Percentiles rank a stretch among this genome's conserved stretches.
phyloP scores from a whole-genome alignment of 768 basidiomycete genomes.

The Megacollybia marginata region DNA sequence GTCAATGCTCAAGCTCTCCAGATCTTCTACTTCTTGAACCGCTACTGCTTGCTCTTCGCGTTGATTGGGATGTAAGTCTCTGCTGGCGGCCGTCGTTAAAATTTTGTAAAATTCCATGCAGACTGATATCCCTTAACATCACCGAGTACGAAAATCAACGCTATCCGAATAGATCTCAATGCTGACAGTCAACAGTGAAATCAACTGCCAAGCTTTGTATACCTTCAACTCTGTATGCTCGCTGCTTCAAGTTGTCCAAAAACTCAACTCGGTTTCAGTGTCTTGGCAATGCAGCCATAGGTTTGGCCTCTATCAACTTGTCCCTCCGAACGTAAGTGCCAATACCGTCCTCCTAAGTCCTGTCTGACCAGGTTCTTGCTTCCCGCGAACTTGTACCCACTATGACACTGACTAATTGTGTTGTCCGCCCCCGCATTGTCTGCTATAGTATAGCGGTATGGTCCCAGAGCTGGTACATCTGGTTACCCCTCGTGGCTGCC shows the following conservation, averaged over 20 bases:
- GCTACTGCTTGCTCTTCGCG: constrained; percentile 59
- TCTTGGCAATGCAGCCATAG: constrained; percentile 60
- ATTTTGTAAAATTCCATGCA: too few species aligned
- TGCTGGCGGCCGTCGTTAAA: too few species aligned
- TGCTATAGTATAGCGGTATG: constrained; percentile 59
- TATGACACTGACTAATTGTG: too few species aligned
- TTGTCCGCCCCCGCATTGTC: neutral
- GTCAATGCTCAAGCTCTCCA: constrained; percentile 14
- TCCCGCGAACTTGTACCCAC: too few species aligned
- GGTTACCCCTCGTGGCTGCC: constrained; percentile 42
- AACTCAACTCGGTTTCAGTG: constrained; percentile 11
- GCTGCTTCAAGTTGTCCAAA: neutral
- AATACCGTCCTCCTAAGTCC: neutral
- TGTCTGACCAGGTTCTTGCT: too few species aligned
- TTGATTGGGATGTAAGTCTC: constrained; percentile 54
- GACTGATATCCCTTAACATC: constrained; percentile 44
- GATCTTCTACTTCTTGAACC: constrained; percentile 66
- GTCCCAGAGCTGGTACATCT: constrained; percentile 50
- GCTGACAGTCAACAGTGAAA: constrained; percentile 24
- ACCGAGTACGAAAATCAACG: constrained; percentile 28
- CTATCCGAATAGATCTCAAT: neutral
- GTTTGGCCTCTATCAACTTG: constrained; percentile 66
- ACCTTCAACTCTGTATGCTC: constrained; percentile 45
- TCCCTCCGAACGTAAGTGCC: constrained; percentile 56
- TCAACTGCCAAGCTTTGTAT: constrained; percentile 63